Evolutionary conservation across 768 basidiomycete genomes (phyloP), one percentile per base, ranked within the genome.

Genomic region (Coprinopsis strossmayeri): DNA sequence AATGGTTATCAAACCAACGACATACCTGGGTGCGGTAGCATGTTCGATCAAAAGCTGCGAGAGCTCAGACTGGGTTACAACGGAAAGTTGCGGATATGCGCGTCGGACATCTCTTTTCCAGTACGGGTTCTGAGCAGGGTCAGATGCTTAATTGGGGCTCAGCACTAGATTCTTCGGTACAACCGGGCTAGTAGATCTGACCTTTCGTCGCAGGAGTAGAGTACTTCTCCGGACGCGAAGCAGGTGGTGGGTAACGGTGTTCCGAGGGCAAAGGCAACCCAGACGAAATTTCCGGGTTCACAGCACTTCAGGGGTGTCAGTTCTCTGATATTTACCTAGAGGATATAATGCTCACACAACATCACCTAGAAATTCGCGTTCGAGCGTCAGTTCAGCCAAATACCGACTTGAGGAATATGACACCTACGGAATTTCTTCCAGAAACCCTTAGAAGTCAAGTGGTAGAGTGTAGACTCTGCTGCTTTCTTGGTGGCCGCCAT

Each of bases 61-160:
- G 21, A 96, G 70, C 58, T 93, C 84, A 3, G 78, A 61, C 69
- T 97, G 93, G 3, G 90, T 89, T 50, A 97, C 74, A 17, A 91
- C 82, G 2, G 91, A 93, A 24, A 92, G 82, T 56, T 86, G 89
- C n/a, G 93, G 91, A 66, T 93, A 96, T 28, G 82, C 81, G 45
- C 93, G 82, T 49, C 92, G 83, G 58, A 94, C 88, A 68, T 96
- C 93, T 53, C 93, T 88, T 67, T 95, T 95, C 84, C 87, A 94
- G 76, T 97, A 97, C 48, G 87, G 88, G 65, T 91, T 91, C 70
- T 90, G 77, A 26, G 90, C 90, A 32, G 79, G 79, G 67, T 92
- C 90, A 35, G 89, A 91, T 20, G 88, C 89, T 89, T 32, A 23
- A 15, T 12, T n/a, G 21, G n/a, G 38, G 46, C 50, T 13, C 27